phyloP scores from a whole-genome alignment of 805 yeast genomes.

The Lachancea kluyveri region DNA sequence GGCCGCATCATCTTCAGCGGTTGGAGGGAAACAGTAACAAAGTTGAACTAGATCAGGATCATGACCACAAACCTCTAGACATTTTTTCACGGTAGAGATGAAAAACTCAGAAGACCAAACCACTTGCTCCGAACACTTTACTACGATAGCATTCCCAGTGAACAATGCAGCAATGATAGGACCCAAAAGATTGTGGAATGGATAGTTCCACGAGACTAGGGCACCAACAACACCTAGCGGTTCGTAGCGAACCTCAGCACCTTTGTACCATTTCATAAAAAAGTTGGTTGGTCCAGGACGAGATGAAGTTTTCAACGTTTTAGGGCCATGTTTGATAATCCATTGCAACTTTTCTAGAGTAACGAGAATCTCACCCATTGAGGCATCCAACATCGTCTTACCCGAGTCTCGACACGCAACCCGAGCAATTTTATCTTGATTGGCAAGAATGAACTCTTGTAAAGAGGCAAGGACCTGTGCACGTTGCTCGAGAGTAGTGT shows the following conservation, averaged over 20 bases:
- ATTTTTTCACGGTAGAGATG: slow-evolving; percentile 61
- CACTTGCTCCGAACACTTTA: slow-evolving; percentile 94
- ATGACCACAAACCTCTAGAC: slow-evolving; percentile 66
- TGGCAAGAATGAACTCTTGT: slow-evolving; percentile 60
- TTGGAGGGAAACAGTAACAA: slow-evolving; percentile 79
- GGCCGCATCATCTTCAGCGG: slow-evolving; percentile 38
- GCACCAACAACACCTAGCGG: slow-evolving; percentile 87
- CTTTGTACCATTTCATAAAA: slow-evolving; percentile 75
- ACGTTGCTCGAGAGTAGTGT: slow-evolving; percentile 55
- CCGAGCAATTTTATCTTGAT: slow-evolving; percentile 83
- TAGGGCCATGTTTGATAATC: slow-evolving; percentile 80
- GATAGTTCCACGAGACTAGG: slow-evolving; percentile 94
- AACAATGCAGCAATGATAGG: slow-evolving; percentile 86
- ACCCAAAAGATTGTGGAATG: slow-evolving; percentile 89
- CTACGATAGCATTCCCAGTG: slow-evolving; percentile 85
- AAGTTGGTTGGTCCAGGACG: slow-evolving; percentile 86
- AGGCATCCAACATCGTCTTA: slow-evolving; percentile 91
- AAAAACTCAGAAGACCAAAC: slow-evolving; percentile 89
- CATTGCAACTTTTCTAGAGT: slow-evolving; percentile 90
- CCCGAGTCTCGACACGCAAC: slow-evolving; percentile 97
- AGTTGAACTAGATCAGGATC: slow-evolving; percentile 83
- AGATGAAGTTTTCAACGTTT: slow-evolving; percentile 57
- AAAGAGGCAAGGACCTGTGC: slow-evolving; percentile 67
- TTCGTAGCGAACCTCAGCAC: slow-evolving; percentile 89
- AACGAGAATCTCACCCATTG: slow-evolving; percentile 93